Evolutionary conservation across 176 grass and related monocot species (phyloP).

Genomic region (Guadua angustifolia): DNA sequence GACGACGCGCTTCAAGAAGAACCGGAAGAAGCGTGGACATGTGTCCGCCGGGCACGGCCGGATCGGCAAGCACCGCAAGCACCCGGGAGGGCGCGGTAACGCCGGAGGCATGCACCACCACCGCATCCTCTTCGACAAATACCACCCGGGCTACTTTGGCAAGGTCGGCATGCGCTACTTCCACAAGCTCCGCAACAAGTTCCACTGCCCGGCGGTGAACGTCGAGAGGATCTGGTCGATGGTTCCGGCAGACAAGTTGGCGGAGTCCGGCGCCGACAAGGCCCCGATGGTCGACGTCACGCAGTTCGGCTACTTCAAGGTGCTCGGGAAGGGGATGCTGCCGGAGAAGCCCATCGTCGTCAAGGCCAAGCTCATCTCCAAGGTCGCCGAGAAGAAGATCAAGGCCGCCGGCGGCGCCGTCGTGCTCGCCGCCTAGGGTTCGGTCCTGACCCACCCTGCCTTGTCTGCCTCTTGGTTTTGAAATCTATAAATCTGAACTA

Average conservation of each 20-base stretch:
- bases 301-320: conserved; percentile 96
- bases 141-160: conserved; percentile 88
- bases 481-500: conserved; percentile 42
- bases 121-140: conserved; percentile 98
- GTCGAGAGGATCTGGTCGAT: conserved; percentile 84
- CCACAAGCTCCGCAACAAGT: conserved; percentile 88
- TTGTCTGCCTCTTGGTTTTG: conserved; percentile 40
- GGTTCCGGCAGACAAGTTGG: conserved; percentile 68
- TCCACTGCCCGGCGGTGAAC: conserved; percentile 71
- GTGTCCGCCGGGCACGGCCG: conserved; percentile 88
- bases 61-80: conserved; percentile 95
- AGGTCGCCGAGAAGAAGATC: conserved; percentile 98
- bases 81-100: conserved; percentile 86
- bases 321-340: conserved; percentile 76
- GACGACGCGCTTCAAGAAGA: conserved; percentile 93
- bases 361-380: conserved; percentile 91
- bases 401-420: conserved; percentile 86
- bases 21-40: conserved; percentile 94
- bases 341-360: conserved; percentile 74
- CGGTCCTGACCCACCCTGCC: background rate
- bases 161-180: conserved; percentile 99
- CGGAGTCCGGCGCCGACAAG: conserved; percentile 50
- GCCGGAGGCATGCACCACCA: conserved; percentile 98
- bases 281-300: conserved; percentile 76
- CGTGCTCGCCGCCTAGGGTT: conserved; percentile 76